Conservation (phyloP, 305 asterid species). For the Solanum hybrid region DNA sequence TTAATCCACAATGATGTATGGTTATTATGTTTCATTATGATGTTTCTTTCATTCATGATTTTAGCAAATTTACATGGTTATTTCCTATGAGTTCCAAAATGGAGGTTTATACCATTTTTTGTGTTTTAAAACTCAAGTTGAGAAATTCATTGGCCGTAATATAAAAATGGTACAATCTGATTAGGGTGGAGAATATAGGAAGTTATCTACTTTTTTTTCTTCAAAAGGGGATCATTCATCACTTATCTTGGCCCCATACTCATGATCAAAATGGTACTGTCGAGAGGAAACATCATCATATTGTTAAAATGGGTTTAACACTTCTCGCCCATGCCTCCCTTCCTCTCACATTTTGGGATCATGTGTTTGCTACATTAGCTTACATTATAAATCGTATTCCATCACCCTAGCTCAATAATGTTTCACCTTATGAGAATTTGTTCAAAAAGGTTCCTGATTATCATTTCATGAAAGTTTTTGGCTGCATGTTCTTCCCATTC, state of each 20-base stretch:
- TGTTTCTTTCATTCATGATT: not conserved
- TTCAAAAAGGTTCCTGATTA: not conserved
- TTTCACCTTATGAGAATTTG: not conserved
- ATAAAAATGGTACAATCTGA: not conserved
- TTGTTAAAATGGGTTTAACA: not conserved
- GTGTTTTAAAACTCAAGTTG: not conserved
- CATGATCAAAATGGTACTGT: not conserved
- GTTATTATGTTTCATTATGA: not conserved
- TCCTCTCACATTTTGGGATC: not conserved
- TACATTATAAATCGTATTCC: not conserved
- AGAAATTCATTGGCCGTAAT: not conserved
- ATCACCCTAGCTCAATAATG: not conserved
- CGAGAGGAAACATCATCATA: not conserved
- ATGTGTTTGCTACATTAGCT: not conserved
- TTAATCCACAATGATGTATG: not conserved
- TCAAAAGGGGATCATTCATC: not conserved
- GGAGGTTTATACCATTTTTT: not conserved
- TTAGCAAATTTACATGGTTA: not conserved
- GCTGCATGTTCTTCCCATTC: not conserved
- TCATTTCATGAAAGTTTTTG: not conserved
- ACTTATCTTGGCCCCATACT: not conserved
- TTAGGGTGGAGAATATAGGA: not conserved
- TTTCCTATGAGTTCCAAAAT: not conserved
- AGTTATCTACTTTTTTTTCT: not conserved
- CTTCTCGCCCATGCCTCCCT: not conserved